Evolutionary conservation across 371 early-diverging fungal genomes (phyloP).

Genomic region (Actinomortierella ambigua): DNA sequence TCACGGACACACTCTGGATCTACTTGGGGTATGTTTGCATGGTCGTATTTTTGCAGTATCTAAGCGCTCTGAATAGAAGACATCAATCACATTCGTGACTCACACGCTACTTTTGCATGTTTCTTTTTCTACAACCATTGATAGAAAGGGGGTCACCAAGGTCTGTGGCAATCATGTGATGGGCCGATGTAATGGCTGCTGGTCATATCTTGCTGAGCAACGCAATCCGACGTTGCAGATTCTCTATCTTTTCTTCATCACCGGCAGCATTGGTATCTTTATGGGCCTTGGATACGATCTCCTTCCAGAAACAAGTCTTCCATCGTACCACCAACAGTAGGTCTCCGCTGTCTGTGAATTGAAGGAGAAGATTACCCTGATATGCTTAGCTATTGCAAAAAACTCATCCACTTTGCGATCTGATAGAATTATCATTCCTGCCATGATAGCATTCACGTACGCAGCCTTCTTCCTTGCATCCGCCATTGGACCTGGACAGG

Average conservation of each 20-base stretch:
- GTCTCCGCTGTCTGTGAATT: too few species aligned
- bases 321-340: conserved; percentile 33
- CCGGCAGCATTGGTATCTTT: conserved; percentile 31
- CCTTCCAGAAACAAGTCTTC: conserved; percentile 20
- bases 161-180: conserved; percentile 17
- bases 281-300: conserved; percentile 34
- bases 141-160: conserved; percentile 27
- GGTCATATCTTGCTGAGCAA: conserved; percentile 33
- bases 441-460: neutral
- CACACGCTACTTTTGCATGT: too few species aligned
- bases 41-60: too few species aligned
- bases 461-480: conserved; percentile 61
- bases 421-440: neutral
- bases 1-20: conserved; percentile 48
- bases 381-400: neutral
- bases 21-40: conserved; percentile 13
- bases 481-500: conserved; percentile 66
- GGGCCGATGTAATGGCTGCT: conserved; percentile 27
- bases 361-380: too few species aligned
- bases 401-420: too few species aligned
- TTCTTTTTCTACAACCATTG: too few species aligned
- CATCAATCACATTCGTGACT: too few species aligned
- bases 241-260: conserved; percentile 38
- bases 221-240: conserved; percentile 43
- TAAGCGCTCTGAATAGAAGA: too few species aligned